Percentiles rank a stretch among this genome's conserved stretches.
Evolutionary conservation across 805 yeast species (phyloP).

Genomic region (Candida ascalaphidarum): DNA sequence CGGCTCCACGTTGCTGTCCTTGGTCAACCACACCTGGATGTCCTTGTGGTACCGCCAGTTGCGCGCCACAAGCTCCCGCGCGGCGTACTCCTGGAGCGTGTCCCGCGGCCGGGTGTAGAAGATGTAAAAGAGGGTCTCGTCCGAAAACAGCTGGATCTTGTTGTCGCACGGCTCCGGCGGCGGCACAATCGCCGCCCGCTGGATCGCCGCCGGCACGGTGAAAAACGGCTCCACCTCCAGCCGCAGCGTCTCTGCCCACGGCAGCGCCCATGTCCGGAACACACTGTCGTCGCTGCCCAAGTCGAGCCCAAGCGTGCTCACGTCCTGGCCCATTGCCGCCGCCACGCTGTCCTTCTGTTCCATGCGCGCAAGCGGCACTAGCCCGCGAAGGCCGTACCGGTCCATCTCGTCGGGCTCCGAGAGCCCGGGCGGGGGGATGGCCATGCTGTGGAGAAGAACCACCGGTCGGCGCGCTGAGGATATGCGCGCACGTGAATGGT

Average conservation of each 20-base stretch:
- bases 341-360: slow-evolving; percentile 55
- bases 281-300: slow-evolving; percentile 40
- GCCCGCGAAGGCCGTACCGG: slow-evolving; percentile 60
- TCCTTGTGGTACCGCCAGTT: slow-evolving; percentile 98
- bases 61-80: slow-evolving; percentile 80
- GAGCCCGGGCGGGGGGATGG: no score
- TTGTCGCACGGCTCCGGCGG: slow-evolving; percentile 36
- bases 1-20: slow-evolving; percentile 86
- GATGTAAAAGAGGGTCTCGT: slow-evolving; percentile 87
- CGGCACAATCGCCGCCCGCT: slow-evolving; percentile 23
- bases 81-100: slow-evolving; percentile 86
- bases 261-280: slow-evolving; percentile 70
- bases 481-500: no score
- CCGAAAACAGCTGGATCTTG: slow-evolving; percentile 60
- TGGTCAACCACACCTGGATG: slow-evolving; percentile 92
- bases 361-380: slow-evolving; percentile 50
- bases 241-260: slow-evolving; percentile 91
- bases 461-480: no score
- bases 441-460: no score
- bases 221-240: slow-evolving; percentile 86
- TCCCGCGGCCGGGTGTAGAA: slow-evolving; percentile 93
- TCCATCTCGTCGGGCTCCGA: slow-evolving; percentile 37
- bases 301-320: slow-evolving; percentile 59
- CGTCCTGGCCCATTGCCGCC: slow-evolving; percentile 69
- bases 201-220: slow-evolving; percentile 46